Base-by-base conservation (phyloP, 2,329 filamentous ascomycete species). In the Pyrenophora teres region DNA sequence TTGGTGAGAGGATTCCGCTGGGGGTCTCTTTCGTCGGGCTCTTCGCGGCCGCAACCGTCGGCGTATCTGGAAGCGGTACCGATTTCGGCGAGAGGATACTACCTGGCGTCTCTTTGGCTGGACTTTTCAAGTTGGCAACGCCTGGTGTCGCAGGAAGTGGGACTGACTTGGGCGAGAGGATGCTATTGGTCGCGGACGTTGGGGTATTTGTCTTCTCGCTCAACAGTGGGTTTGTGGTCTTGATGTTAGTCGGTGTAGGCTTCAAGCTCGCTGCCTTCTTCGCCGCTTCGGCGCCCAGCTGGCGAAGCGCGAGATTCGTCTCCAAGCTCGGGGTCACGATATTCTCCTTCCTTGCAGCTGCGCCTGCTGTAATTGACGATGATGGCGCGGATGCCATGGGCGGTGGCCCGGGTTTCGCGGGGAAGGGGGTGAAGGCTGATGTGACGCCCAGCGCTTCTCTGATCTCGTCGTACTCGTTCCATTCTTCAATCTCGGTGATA, bases 401-500 rank as follows among this genome's bases (percentile, higher is more conserved):
- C 32, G 48, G 42, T 13, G 55, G 48, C 9, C 40, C 44, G 30
- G 66, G 60, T 38, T 67, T 68, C 48, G 72, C 52, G 62, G 70
- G 57, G 62, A 65, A 71, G 16, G 66, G 67, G 54, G 73, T 62
- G 37, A 70, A 63, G 19, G 60, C 56, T 8, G 60, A 46, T 27
- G 64, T 65, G n/a, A 68, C 60, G n/a, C 80, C 80, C 64, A 97
- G 85, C 65, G 93, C 88, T 75, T 93, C 85, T 74, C 92, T 91
- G 56, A 99, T 83, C 77, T 97, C 93, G 75, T 92, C 92, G 75
- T 95, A 97, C 74, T 99, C 94, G 78, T 99, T 99, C 94, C 93
- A 97, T 72, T 99, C 94, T 76, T 99, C 94, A 58, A 97, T 86
- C 75, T 97, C 88, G 59, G 93, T 88, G 42, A 97, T 82, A 72